These are phyloP conservation scores for Xeromyces bisporus DNA, from an alignment of 495 filamentous ascomycete species.

Conservation along the genomic window DNA sequence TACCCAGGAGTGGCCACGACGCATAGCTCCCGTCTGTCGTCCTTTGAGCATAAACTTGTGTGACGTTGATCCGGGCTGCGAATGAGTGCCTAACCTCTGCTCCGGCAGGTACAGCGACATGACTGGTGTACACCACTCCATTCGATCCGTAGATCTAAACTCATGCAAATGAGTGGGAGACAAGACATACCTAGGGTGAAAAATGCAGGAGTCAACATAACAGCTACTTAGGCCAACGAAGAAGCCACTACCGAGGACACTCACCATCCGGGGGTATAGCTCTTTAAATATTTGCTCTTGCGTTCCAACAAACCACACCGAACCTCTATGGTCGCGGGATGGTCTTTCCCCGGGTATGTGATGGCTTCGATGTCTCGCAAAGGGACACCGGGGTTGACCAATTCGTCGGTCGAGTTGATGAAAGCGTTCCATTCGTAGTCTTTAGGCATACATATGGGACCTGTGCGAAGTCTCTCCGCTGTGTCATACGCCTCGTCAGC, in stretches of 20 bases:
- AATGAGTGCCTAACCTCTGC: constrained; percentile 88
- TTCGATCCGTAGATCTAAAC: constrained; percentile 77
- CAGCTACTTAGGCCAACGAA: not conserved
- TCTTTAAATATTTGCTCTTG: constrained; percentile 98
- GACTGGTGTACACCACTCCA: constrained; percentile 56
- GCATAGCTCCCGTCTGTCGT: constrained; percentile 81
- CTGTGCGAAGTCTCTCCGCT: constrained; percentile 65
- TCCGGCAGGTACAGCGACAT: constrained; percentile 94
- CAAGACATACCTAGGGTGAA: constrained; percentile 61
- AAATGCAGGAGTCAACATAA: not conserved
- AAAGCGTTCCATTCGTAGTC: constrained; percentile 84
- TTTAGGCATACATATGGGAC: constrained; percentile 75
- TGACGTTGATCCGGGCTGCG: constrained; percentile 65
- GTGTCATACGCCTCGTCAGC: constrained; percentile 63
- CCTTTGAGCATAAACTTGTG: constrained; percentile 98
- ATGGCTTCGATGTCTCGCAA: constrained; percentile 68
- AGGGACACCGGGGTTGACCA: constrained; percentile 72
- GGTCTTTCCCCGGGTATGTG: constrained; percentile 82
- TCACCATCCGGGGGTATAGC: constrained; percentile 92
- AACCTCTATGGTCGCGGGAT: constrained; percentile 74
- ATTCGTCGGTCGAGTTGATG: constrained; percentile 63
- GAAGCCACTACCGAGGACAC: too few species aligned
- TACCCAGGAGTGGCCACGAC: constrained; percentile 93
- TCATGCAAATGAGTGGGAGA: constrained; percentile 95
- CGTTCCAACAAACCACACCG: constrained; percentile 82